Percentiles rank a stretch among this genome's conserved stretches.
These are phyloP conservation scores for Elaeis guineensis DNA, from an alignment of 176 grass and related monocot species.

Conservation along the genomic window DNA sequence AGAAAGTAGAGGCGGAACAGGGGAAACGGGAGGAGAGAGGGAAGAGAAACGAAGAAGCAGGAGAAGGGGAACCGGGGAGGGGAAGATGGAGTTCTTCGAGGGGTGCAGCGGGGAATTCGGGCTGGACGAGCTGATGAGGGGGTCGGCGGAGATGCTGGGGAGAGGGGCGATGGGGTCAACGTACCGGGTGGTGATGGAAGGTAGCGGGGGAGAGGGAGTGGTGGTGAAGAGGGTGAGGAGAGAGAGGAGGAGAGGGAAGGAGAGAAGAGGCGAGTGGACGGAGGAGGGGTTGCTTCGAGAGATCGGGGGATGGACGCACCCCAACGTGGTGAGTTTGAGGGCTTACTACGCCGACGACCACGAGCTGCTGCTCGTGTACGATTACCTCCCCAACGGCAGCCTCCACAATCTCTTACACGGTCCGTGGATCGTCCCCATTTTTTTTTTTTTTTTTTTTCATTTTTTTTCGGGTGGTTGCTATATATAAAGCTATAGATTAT, in stretches of 20 bases:
- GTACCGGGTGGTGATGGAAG: constrained; percentile 66
- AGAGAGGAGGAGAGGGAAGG: constrained; percentile 57
- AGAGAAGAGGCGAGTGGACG: constrained; percentile 30
- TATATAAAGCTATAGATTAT: no score
- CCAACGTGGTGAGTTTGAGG: constrained; percentile 53
- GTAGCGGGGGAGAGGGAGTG: constrained; percentile 4
- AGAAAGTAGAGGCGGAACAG: constrained; percentile 5
- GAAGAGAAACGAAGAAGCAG: constrained; percentile 13
- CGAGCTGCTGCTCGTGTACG: constrained; percentile 85
- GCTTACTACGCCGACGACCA: constrained; percentile 51
- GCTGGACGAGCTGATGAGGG: constrained; percentile 62
- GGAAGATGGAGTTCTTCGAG: constrained; percentile 63
- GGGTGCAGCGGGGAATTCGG: constrained; percentile 49
- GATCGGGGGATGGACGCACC: constrained; percentile 73
- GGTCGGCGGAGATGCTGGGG: constrained; percentile 80
- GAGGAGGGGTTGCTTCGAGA: constrained; percentile 42
- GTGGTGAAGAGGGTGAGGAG: constrained; percentile 38
- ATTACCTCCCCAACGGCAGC: constrained; percentile 63
- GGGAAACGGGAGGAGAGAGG: constrained; percentile 4
- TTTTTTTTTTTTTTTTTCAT: neutral
- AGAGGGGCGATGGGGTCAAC: constrained; percentile 71
- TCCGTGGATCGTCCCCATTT: constrained; percentile 3
- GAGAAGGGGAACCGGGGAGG: constrained; percentile 27
- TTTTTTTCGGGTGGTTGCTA: no score
- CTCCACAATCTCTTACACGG: constrained; percentile 67